A percentile compares a stretch with the other conserved stretches of the same genome.
These are phyloP conservation scores for Ricinus communis DNA, from an alignment of 345 rosid species.

Conservation along the genomic window DNA sequence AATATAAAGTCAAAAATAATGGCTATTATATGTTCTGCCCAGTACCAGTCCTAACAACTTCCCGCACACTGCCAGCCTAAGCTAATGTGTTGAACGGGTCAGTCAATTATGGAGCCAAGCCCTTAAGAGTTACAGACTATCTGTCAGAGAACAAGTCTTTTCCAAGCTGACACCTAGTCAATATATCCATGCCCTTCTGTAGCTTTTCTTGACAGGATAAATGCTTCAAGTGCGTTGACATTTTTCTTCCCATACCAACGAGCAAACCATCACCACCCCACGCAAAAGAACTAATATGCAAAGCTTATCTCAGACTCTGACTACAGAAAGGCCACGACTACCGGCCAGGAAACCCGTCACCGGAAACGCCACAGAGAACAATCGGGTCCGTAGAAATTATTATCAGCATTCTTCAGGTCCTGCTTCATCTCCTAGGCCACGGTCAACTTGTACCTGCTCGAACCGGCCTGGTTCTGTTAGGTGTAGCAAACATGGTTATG, in stretches of 20 bases:
- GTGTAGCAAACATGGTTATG: conserved; percentile 38
- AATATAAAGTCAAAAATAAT: background rate
- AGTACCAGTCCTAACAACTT: no score
- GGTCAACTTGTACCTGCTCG: conserved; percentile 16
- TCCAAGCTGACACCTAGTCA: background rate
- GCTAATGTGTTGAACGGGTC: background rate
- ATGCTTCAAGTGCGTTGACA: background rate
- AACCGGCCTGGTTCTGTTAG: conserved; percentile 33
- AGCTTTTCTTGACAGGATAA: background rate
- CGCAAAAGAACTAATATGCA: background rate
- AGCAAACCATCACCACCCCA: background rate
- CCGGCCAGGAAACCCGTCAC: background rate
- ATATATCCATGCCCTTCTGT: background rate
- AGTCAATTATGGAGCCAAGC: background rate
- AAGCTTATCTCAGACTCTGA: background rate
- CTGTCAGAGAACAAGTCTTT: background rate
- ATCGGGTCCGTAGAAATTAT: conserved; percentile 6
- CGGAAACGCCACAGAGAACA: background rate
- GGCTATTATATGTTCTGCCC: background rate
- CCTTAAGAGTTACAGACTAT: background rate
- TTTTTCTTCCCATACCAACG: background rate
- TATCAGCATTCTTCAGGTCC: background rate
- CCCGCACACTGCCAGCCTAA: no score
- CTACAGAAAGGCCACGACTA: background rate
- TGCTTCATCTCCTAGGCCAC: conserved; percentile 2